Base-by-base conservation (phyloP, 2,329 filamentous ascomycete species). In the Fusarium poae region DNA sequence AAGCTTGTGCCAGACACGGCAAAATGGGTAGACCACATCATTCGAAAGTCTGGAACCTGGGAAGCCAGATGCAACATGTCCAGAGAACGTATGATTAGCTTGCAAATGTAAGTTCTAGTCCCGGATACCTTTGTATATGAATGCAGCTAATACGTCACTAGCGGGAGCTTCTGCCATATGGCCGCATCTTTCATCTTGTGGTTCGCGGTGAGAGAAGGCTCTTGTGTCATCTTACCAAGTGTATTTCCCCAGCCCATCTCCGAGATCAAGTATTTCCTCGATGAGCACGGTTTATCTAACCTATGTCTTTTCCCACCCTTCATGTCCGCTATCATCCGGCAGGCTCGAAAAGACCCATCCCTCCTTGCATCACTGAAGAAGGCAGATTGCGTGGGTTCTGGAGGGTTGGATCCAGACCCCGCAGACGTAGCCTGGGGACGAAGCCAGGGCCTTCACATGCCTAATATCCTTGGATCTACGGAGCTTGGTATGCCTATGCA, bases 161-260 rank as follows among this genome's bases (percentile, higher is more conserved):
- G 71, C 7, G 71, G 71, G 13, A 72, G 59, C 27, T 72, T 73
- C n/a, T 61, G 59, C 4, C 71, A 73, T 35, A 57, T 67, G 15
- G 71, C 50, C 0, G 45, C 48, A 12, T 60, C 44, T 1, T 40
- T 52, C 2, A 16, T 59, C 2, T 32, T 66, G 5, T 46, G 63
- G 46, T 40, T 61, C 2, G 15, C 48, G 3, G 37, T 65, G 1
- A 44, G 29, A 6, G 52, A 50, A 23, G 70, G 68, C 5, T 54
- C 40, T 5, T 73, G 65, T 16, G 8, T 65, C 5, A 61, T 73
- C 1, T 44, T 73, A 2, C 66, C 71, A 1, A 70, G 59, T 5
- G 21, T 27, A 0, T 35, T 71, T 2, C 70, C 71, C 2, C 70
- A 62, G 3, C 46, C 62, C 0, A 25, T 56, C 1, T 8, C 30